Conservation (phyloP, 176 grass and related monocot genomes). For the Saccharum spontaneum region DNA sequence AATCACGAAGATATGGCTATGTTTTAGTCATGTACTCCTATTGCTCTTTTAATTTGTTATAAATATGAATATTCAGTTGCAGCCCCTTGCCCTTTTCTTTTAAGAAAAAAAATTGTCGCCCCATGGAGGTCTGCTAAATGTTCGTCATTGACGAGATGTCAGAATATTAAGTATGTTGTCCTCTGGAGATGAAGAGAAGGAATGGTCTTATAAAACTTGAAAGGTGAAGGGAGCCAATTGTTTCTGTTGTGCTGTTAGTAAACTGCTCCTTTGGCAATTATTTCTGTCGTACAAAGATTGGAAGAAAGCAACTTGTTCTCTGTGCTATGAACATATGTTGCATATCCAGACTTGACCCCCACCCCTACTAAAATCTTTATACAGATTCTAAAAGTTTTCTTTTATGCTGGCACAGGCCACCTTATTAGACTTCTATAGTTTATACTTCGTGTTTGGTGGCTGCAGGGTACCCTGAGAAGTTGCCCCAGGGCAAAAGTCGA, state of each 20-base stretch:
- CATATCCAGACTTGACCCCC: not conserved
- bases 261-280: constrained; percentile 13
- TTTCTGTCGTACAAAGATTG: not conserved
- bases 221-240: constrained; percentile 18
- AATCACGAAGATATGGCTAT: constrained; percentile 19
- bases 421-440: constrained; percentile 15
- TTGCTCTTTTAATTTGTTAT: not conserved
- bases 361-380: not conserved
- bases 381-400: too few species aligned
- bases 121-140: constrained; percentile 5
- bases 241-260: constrained; percentile 6
- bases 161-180: not conserved
- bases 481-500: constrained; percentile 57
- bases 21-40: constrained; percentile 6
- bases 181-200: constrained; percentile 8
- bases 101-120: not conserved
- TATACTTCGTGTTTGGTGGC: constrained; percentile 21
- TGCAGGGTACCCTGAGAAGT: constrained; percentile 77
- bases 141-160: not conserved
- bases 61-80: constrained; percentile 14
- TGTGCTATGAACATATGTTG: constrained; percentile 3
- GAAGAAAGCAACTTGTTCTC: not conserved
- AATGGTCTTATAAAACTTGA: not conserved
- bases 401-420: not conserved
- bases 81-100: not conserved